Evolutionary conservation across 2,329 filamentous ascomycete species (phyloP), one percentile per base, ranked within the genome.

Genomic region (Teratosphaeria gauchensis): DNA sequence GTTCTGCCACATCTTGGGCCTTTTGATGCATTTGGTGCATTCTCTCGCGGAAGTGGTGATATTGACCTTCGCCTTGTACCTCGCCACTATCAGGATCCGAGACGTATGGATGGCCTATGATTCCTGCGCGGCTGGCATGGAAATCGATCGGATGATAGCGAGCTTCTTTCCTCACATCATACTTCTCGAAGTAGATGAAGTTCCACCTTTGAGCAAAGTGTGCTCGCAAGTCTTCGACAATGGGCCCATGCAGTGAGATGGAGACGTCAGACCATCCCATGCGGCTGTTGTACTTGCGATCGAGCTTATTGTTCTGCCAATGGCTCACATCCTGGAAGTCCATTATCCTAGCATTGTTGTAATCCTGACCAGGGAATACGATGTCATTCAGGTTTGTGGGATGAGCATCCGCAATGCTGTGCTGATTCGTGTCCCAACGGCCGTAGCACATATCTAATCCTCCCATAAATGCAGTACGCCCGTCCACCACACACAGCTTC

Each of bases 191-290:
- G 64, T 84, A 95, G 63, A 96, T 92, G 70, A 89, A 95, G 75
- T 96, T 96, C 90, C 92, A 96, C 66, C 91, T 80, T 69, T 95
- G 87, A 1, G 85, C 81, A 67, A 96, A 96, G 71, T 96, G 90
- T 4, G 82, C 81, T 33, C 84, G 79, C 33, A 96, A 78, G 71
- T 89, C 90, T 62, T 86, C 79, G 0, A 92, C 86, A 9, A 90
- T 87, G 0, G 86, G 85, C 0, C 91, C 91, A 14, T 80, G 81
- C 59, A 96, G 72, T 65, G 85, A 90, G 58, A 96, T 78, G 11
- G 88, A 86, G 59, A 96, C 83, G 73, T 96, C 92, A 14, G 88
- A 90, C 92, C 92, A 96, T 21, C 91, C 91, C 90, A 96, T 96
- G 60, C 92, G 83, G 2, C 89, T 90, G 73, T 80, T 89, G 62